phyloP scores from a whole-genome alignment of 306 rosid species.

The Lathyrus aphaca region DNA sequence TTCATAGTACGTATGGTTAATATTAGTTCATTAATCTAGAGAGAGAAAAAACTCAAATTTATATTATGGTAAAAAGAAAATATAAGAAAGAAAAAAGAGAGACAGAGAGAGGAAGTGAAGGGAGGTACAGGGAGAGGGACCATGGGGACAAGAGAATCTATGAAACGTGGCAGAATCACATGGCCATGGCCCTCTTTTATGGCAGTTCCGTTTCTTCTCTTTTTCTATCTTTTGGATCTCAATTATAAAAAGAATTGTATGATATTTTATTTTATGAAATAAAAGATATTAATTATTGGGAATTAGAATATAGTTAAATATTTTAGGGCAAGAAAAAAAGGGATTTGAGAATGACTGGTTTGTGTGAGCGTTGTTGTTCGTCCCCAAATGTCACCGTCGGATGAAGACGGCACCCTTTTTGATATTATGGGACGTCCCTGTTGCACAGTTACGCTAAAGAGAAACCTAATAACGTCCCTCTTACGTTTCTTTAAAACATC shows the following conservation, averaged over 20 bases:
- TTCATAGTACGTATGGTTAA: slow-evolving; percentile 2
- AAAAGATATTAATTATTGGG: slow-evolving; percentile 12
- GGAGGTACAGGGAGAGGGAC: slow-evolving; percentile 47
- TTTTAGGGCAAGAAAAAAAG: neutral
- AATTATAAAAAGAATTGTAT: slow-evolving; percentile 11
- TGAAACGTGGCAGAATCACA: slow-evolving; percentile 57
- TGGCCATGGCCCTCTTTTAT: slow-evolving; percentile 47
- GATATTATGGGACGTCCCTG: slow-evolving; percentile 33
- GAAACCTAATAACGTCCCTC: slow-evolving; percentile 21
- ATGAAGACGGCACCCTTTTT: slow-evolving; percentile 37
- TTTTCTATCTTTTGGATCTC: slow-evolving; percentile 24
- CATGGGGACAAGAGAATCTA: slow-evolving; percentile 55
- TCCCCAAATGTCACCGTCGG: slow-evolving; percentile 45
- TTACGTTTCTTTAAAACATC: neutral
- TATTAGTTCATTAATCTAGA: no score
- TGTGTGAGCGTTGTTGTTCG: slow-evolving; percentile 11
- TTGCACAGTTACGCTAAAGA: slow-evolving; percentile 36
- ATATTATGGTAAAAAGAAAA: neutral
- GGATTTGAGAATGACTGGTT: slow-evolving; percentile 14
- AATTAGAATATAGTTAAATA: neutral
- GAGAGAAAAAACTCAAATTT: no score
- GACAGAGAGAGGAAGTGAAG: slow-evolving; percentile 32
- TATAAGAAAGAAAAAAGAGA: neutral
- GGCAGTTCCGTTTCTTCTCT: slow-evolving; percentile 37
- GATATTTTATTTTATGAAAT: neutral